Percentiles rank a stretch among this genome's conserved stretches.
Conservation (phyloP, 352 stramenopile species). For the Globisporangium acanthophoron region DNA sequence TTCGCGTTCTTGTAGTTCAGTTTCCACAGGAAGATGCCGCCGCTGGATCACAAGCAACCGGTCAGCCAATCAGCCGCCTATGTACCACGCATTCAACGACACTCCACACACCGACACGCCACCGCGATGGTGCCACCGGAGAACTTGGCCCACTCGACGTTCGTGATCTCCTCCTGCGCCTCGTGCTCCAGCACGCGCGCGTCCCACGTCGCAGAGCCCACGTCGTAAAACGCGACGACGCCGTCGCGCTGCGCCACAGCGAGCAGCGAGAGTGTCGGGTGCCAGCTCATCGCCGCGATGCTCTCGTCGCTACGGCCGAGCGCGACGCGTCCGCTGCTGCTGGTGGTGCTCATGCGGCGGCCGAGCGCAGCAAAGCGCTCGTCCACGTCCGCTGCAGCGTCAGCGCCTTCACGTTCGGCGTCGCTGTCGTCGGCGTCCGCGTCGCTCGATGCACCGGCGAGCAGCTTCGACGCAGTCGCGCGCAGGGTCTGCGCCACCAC, state of each 20-base stretch:
- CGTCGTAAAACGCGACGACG: slow-evolving; percentile 63
- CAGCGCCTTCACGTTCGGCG: slow-evolving; percentile 11
- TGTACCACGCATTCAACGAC: background rate
- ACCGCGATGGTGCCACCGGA: slow-evolving; percentile 59
- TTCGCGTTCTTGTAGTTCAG: slow-evolving; percentile 30
- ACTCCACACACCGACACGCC: slow-evolving; percentile 35
- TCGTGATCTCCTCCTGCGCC: slow-evolving; percentile 46
- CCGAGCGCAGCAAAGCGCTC: slow-evolving; percentile 1
- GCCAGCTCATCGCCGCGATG: slow-evolving; percentile 56
- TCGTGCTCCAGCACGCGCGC: slow-evolving; percentile 53
- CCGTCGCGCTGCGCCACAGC: slow-evolving; percentile 65
- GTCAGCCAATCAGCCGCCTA: background rate
- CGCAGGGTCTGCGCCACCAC: slow-evolving; percentile 20
- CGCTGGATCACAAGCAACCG: slow-evolving; percentile 12
- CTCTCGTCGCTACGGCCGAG: slow-evolving; percentile 23
- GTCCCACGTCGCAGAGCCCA: slow-evolving; percentile 51
- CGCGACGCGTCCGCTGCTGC: slow-evolving; percentile 9
- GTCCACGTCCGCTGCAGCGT: background rate
- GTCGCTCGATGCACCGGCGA: slow-evolving; percentile 19
- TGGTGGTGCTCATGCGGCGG: slow-evolving; percentile 6
- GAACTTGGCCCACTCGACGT: slow-evolving; percentile 57
- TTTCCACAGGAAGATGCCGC: slow-evolving; percentile 69
- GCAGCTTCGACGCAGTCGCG: slow-evolving; percentile 14
- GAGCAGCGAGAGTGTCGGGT: slow-evolving; percentile 47
- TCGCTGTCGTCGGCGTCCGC: slow-evolving; percentile 23